These are phyloP conservation scores for Quercus phellos DNA, from an alignment of 331 rosid species.

Conservation along the genomic window DNA sequence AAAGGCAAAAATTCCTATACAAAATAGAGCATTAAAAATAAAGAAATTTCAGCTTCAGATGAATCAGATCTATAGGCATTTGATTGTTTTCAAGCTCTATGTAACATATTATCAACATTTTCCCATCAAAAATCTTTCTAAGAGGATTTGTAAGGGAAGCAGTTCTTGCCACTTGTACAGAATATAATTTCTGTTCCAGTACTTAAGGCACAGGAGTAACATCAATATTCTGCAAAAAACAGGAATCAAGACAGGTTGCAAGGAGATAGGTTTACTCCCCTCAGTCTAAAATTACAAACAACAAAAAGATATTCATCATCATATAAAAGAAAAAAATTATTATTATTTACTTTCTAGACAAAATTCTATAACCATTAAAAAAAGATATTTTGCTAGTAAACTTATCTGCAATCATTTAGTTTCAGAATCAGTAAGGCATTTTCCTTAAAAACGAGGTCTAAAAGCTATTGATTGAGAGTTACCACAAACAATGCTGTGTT, in stretches of 20 bases:
- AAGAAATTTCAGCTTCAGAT: not conserved
- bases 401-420: not conserved
- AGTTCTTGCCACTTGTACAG: not conserved
- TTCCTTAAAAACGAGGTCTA: not conserved
- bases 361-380: not conserved
- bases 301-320: not conserved
- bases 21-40: not conserved
- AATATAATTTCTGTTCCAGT: not conserved
- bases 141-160: not conserved
- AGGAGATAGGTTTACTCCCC: not conserved
- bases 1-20: not conserved
- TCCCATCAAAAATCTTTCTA: not conserved
- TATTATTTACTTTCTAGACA: not conserved
- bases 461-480: slow-evolving; percentile 29
- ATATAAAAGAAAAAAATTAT: too few relatives aligned
- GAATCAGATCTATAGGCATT: not conserved
- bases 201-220: not conserved
- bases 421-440: not conserved
- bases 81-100: not conserved
- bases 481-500: slow-evolving; percentile 93
- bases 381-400: not conserved
- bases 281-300: not conserved
- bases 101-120: not conserved
- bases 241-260: not conserved
- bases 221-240: not conserved